These are phyloP conservation scores for Umbelopsis vinacea DNA, from an alignment of 192 early-diverging fungal species.

Conservation along the genomic window DNA sequence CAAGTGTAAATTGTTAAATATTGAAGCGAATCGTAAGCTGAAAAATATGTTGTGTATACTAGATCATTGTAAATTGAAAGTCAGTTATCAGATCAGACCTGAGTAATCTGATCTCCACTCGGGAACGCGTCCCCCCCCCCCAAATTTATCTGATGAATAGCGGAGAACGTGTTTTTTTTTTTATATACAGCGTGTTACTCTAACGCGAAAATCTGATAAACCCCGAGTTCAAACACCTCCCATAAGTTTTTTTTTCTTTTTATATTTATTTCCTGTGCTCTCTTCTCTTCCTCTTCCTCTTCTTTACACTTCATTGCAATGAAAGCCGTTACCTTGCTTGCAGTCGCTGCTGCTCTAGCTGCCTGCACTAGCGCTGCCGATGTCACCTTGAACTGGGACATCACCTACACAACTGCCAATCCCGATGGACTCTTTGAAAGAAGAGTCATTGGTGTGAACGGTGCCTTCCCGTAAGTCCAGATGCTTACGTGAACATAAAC, in stretches of 20 bases:
- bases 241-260: not conserved
- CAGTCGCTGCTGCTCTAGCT: conserved; percentile 25
- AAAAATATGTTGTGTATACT: not conserved
- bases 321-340: conserved; percentile 13
- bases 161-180: not conserved
- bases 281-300: not conserved
- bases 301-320: not conserved
- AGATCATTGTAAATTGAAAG: not conserved
- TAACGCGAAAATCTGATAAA: conserved; percentile 4
- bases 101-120: conserved; percentile 15
- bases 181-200: not conserved
- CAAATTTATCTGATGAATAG: not conserved
- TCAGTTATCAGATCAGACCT: conserved; percentile 2
- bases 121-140: not conserved
- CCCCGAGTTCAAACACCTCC: not conserved
- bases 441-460: conserved; percentile 74
- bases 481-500: not conserved
- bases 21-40: too few species aligned
- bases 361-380: conserved; percentile 51
- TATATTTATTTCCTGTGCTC: conserved; percentile 1
- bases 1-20: not conserved
- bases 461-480: conserved; percentile 60
- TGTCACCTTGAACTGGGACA: conserved; percentile 72
- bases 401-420: conserved; percentile 66
- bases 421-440: conserved; percentile 69